Conservation (phyloP, 164 flowering plant species). For the Tinospora cordifolia region DNA sequence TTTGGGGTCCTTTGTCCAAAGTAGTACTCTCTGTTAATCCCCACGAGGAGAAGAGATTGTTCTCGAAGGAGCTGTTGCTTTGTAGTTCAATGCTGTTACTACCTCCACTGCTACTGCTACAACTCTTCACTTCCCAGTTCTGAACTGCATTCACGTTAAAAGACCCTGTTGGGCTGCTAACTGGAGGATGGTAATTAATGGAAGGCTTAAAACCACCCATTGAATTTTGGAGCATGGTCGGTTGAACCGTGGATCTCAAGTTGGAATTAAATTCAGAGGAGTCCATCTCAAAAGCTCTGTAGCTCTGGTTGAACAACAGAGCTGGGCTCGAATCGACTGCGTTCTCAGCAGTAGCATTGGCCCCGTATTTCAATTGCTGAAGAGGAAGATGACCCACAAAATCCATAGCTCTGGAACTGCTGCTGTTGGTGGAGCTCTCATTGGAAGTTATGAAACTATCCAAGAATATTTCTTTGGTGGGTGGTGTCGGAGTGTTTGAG, state of each 20-base stretch:
- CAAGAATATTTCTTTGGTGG: slow-evolving; percentile 42
- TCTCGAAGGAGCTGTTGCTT: slow-evolving; percentile 28
- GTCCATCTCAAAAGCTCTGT: slow-evolving; percentile 29
- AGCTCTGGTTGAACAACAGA: slow-evolving; percentile 30
- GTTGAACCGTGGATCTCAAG: slow-evolving; percentile 20
- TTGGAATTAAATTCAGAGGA: slow-evolving; percentile 31
- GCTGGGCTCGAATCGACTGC: slow-evolving; percentile 19
- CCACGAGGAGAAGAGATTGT: slow-evolving; percentile 41
- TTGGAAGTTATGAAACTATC: slow-evolving; percentile 34
- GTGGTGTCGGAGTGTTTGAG: slow-evolving; percentile 6
- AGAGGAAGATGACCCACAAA: slow-evolving; percentile 31
- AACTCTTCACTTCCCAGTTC: slow-evolving; percentile 33
- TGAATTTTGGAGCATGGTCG: slow-evolving; percentile 21
- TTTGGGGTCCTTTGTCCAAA: slow-evolving; percentile 19
- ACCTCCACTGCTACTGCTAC: slow-evolving; percentile 24
- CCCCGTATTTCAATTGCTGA: slow-evolving; percentile 36
- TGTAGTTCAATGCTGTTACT: slow-evolving; percentile 28
- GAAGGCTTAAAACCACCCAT: slow-evolving; percentile 30
- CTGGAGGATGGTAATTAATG: neutral
- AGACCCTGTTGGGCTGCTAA: neutral
- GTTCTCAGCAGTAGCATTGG: slow-evolving; percentile 15
- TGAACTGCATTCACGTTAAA: slow-evolving; percentile 10
- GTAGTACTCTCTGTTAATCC: slow-evolving; percentile 26
- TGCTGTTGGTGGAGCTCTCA: slow-evolving; percentile 26
- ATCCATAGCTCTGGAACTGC: slow-evolving; percentile 35